phyloP scores from a whole-genome alignment of 768 basidiomycete species.

The Amanita rimosa region DNA sequence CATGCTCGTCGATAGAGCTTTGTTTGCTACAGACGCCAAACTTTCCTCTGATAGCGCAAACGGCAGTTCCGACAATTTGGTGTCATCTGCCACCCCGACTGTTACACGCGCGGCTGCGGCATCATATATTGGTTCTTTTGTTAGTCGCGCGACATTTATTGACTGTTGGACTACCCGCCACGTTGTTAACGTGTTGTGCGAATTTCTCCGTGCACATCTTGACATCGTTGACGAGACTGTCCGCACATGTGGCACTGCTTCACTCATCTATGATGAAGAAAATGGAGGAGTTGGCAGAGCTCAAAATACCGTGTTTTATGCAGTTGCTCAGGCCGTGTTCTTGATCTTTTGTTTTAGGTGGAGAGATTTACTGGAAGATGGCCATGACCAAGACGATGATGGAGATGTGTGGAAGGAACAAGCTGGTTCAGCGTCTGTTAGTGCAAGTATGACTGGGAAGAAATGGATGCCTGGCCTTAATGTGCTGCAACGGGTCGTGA shows the following conservation, averaged over 20 bases:
- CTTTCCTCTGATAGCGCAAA: conserved; percentile 5
- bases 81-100: conserved; percentile 30
- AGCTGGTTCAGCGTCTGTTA: conserved; percentile 3
- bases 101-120: conserved; percentile 89
- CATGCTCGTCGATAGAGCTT: conserved; percentile 83
- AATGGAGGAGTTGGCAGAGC: conserved; percentile 15
- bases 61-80: conserved; percentile 15
- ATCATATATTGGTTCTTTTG: conserved; percentile 86
- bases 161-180: conserved; percentile 61
- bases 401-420: conserved; percentile 17
- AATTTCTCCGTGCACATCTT: conserved; percentile 69
- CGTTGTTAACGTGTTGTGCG: conserved; percentile 77
- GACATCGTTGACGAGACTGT: conserved; percentile 52
- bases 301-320: conserved; percentile 79
- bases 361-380: conserved; percentile 67
- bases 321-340: conserved; percentile 84
- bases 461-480: conserved; percentile 81
- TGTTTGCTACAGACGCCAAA: conserved; percentile 32
- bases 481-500: conserved; percentile 69
- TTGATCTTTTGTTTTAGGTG: conserved; percentile 98
- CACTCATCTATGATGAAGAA: conserved; percentile 10
- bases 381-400: conserved; percentile 46
- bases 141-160: conserved; percentile 83
- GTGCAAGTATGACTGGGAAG: conserved; percentile 8
- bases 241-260: conserved; percentile 22